Evolutionary conservation across 805 yeast genomes (phyloP).

Genomic region (Candida ovalis): DNA sequence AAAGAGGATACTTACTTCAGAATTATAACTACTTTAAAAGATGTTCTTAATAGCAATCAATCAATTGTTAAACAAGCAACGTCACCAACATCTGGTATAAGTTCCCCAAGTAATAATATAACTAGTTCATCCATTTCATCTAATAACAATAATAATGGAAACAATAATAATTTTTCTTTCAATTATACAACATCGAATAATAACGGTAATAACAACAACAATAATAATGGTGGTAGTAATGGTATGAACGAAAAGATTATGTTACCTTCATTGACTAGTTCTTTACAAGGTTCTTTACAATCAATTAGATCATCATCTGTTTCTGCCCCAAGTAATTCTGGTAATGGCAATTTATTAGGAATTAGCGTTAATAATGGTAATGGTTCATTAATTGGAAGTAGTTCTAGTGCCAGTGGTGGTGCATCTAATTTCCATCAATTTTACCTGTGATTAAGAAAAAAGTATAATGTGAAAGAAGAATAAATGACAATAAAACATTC

Average conservation of each 20-base stretch:
- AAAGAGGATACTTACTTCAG: constrained; percentile 26
- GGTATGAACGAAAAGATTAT: constrained; percentile 15
- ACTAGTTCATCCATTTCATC: neutral
- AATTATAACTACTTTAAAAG: constrained; percentile 22
- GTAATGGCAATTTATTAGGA: constrained; percentile 6
- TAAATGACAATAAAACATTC: no score
- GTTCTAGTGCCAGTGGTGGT: constrained; percentile 2
- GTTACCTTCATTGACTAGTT: constrained; percentile 23
- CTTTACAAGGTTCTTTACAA: constrained; percentile 22
- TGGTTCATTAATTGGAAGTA: constrained; percentile 1
- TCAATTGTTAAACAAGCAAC: constrained; percentile 4
- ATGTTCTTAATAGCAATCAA: constrained; percentile 10
- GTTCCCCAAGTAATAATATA: constrained; percentile 7
- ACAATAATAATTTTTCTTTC: constrained; percentile 3
- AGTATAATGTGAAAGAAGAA: neutral
- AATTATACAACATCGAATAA: constrained; percentile 11
- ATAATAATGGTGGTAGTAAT: constrained; percentile 1
- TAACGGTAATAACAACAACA: neutral
- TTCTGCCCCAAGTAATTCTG: constrained; percentile 1
- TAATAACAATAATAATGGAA: neutral
- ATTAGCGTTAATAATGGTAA: constrained; percentile 9
- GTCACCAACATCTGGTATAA: constrained; percentile 21
- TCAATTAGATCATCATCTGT: constrained; percentile 15
- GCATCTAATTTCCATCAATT: constrained; percentile 20
- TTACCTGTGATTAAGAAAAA: constrained; percentile 25